Conservation (phyloP, 768 basidiomycete genomes). For the Lactarius psammicola region DNA sequence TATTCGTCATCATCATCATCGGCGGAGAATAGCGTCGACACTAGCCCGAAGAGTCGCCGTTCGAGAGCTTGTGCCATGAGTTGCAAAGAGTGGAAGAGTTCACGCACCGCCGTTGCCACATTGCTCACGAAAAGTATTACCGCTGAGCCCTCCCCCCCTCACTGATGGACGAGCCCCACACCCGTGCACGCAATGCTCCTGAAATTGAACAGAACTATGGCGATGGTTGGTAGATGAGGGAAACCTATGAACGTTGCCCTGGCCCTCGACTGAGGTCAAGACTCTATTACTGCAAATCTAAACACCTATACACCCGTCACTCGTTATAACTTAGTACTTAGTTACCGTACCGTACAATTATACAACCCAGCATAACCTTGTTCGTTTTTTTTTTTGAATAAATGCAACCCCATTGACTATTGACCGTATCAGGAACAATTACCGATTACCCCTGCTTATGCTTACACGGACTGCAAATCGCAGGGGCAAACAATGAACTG, state of each 20-base stretch:
- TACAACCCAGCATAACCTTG: too few relatives aligned
- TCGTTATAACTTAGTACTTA: background rate
- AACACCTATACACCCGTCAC: background rate
- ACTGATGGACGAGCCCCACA: background rate
- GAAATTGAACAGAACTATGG: background rate
- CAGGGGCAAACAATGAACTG: too few relatives aligned
- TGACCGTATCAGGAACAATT: too few relatives aligned
- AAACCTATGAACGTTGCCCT: background rate
- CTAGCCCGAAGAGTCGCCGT: background rate
- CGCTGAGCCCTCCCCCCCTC: background rate
- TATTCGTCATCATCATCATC: background rate
- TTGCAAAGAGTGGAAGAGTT: constrained; percentile 15
- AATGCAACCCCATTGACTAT: too few relatives aligned
- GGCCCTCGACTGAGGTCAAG: background rate
- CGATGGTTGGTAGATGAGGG: background rate
- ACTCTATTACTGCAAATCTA: background rate
- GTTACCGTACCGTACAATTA: too few relatives aligned
- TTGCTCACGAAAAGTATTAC: background rate
- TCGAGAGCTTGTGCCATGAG: constrained; percentile 18
- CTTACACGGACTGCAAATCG: too few relatives aligned
- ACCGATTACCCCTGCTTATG: too few relatives aligned
- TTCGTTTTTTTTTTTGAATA: too few relatives aligned
- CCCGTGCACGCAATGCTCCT: too few relatives aligned
- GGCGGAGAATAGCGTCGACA: background rate
- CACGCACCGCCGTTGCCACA: constrained; percentile 3